Evolutionary conservation across 2,329 filamentous ascomycete species (phyloP), one percentile per base, ranked within the genome.

Genomic region (Diaporthe citri): DNA sequence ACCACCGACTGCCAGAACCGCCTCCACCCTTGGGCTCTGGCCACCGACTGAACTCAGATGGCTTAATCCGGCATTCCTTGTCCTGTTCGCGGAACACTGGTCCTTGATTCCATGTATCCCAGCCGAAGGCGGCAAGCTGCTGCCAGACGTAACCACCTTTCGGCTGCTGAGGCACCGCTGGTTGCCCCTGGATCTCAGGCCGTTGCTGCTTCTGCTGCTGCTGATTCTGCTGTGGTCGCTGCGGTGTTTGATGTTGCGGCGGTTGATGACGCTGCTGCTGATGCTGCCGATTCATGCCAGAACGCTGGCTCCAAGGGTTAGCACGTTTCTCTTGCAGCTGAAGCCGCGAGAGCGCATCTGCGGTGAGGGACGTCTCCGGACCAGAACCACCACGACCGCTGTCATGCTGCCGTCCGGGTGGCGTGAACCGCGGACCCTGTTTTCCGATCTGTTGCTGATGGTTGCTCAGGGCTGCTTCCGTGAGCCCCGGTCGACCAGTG

Each of bases 261-360:
- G 25, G 46, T 22, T 8, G 62, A 2, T 25, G 17, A 17, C 25
- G 20, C 25, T n/a, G 52, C 25, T 17, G 56, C 15, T 59, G 41
- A 17, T 36, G 43, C 28, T 13, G 52, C 25, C 3, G 39, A 71
- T 4, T 41, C 36, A n/a, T 34, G n/a, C 34, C 34, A 46, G 57
- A 56, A 22, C 12, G 4, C 36, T 66, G 46, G 20, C 31, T 10
- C 71, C 71, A 64, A 17, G 34, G 22, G 13, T 20, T 52, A 13
- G 10, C 22, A 60, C 20, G 57, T 13, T 64, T 41, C n/a, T 72
- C 57, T 55, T 72, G 57, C 25, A 64, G 34, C 25, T 64, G 36
- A 20, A 72, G 57, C 20, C 25, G 17, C 17, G 71, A 43, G 22
- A 72, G 71, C 36, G 57, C 71, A 17, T 64, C 57, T 7, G 71